Conservation (phyloP, 768 basidiomycete species). For the Boletus fagicola region DNA sequence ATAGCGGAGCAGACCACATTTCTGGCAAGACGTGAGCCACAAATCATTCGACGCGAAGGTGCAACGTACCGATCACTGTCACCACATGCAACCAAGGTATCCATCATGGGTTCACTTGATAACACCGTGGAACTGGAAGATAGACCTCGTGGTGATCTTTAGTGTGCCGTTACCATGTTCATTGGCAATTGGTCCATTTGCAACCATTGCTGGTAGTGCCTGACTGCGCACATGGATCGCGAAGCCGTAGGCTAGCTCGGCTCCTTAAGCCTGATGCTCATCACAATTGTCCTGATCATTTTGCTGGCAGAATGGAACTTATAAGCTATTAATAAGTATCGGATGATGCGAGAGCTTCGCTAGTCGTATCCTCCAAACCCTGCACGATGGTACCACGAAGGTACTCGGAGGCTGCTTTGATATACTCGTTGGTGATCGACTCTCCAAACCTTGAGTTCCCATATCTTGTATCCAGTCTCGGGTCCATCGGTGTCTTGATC, state of each 20-base stretch:
- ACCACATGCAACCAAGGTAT: no score
- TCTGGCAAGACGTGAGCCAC: no score
- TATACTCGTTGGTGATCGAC: constrained; percentile 36
- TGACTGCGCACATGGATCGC: constrained; percentile 97
- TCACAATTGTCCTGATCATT: constrained; percentile 99
- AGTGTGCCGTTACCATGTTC: constrained; percentile 91
- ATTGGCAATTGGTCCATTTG: constrained; percentile 93
- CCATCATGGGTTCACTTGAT: constrained; percentile 60
- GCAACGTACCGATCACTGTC: no score
- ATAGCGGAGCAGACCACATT: no score
- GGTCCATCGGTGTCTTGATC: constrained; percentile 97
- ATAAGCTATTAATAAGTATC: constrained; percentile 92
- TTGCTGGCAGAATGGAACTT: constrained; percentile 97
- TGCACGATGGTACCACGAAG: constrained; percentile 94
- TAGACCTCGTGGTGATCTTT: constrained; percentile 96
- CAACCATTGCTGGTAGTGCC: constrained; percentile 90
- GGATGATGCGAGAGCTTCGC: constrained; percentile 86
- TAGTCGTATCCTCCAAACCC: constrained; percentile 80
- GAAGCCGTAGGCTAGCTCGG: constrained; percentile 94
- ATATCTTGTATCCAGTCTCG: constrained; percentile 94
- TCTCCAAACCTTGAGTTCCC: constrained; percentile 96
- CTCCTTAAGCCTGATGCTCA: constrained; percentile 86
- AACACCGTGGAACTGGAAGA: constrained; percentile 99
- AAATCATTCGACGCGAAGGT: no score
- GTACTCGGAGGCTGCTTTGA: constrained; percentile 76